Conservation (phyloP, 2,329 filamentous ascomycete genomes). For the Verticillium isaacii region DNA sequence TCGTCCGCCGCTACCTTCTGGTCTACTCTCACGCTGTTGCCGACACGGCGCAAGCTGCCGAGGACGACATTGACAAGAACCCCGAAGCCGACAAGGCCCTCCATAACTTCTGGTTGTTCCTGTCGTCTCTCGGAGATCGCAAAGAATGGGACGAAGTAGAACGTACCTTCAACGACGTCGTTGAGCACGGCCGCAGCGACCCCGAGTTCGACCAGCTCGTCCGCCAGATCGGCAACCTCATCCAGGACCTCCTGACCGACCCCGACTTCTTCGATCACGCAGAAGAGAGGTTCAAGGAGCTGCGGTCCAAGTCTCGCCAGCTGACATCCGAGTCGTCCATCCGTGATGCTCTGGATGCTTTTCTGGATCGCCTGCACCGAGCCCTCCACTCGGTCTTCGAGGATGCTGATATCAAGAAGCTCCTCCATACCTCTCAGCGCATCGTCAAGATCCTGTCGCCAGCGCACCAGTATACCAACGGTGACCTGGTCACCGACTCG, state of each 20-base stretch:
- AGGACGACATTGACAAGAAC: slow-evolving; percentile 70
- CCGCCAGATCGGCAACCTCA: slow-evolving; percentile 63
- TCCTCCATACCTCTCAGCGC: slow-evolving; percentile 62
- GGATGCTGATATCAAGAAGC: slow-evolving; percentile 67
- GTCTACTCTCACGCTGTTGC: slow-evolving; percentile 71
- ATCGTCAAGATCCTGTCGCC: slow-evolving; percentile 69
- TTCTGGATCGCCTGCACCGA: slow-evolving; percentile 63
- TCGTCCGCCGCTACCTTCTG: slow-evolving; percentile 74
- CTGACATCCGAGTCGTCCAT: slow-evolving; percentile 64
- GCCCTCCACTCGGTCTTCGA: slow-evolving; percentile 65
- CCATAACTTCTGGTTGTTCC: slow-evolving; percentile 73
- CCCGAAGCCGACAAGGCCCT: slow-evolving; percentile 69
- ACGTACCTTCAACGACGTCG: slow-evolving; percentile 60
- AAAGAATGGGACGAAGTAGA: slow-evolving; percentile 74
- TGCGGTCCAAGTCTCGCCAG: slow-evolving; percentile 54
- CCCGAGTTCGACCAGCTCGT: slow-evolving; percentile 79
- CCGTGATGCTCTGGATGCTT: slow-evolving; percentile 65
- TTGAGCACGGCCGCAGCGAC: slow-evolving; percentile 71
- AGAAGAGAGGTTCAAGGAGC: slow-evolving; percentile 46
- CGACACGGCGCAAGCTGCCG: slow-evolving; percentile 59
- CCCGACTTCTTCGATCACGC: slow-evolving; percentile 79
- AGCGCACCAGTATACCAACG: slow-evolving; percentile 57
- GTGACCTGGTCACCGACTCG: slow-evolving; percentile 68
- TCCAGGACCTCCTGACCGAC: slow-evolving; percentile 80
- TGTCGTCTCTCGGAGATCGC: slow-evolving; percentile 73